phyloP scores from a whole-genome alignment of 164 flowering plant species.

The Macadamia tetraphylla region DNA sequence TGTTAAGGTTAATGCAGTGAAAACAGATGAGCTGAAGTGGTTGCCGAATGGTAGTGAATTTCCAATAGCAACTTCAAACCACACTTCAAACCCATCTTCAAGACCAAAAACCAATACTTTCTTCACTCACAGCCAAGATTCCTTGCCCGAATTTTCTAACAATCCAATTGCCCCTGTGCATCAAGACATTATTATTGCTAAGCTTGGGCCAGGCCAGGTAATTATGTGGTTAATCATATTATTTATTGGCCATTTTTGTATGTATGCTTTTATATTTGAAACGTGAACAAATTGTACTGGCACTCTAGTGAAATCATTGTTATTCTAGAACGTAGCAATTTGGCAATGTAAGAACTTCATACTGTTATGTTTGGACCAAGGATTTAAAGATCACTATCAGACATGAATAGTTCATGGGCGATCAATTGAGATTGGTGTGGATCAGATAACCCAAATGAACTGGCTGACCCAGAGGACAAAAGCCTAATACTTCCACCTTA shows the following conservation, averaged over 20 bases:
- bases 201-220: constrained; percentile 92
- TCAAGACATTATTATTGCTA: constrained; percentile 59
- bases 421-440: no score
- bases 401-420: no score
- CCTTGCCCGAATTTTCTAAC: constrained; percentile 56
- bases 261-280: background rate
- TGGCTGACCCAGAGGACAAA: no score
- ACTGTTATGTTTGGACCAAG: no score
- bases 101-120: constrained; percentile 68
- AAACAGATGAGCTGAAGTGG: constrained; percentile 71
- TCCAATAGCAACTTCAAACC: constrained; percentile 26
- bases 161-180: constrained; percentile 44
- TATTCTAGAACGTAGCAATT: background rate
- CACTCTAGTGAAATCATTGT: background rate
- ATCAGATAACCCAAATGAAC: no score
- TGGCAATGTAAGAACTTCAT: background rate
- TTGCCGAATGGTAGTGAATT: constrained; percentile 78
- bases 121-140: constrained; percentile 63
- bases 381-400: no score
- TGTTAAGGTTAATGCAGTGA: constrained; percentile 43
- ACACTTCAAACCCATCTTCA: constrained; percentile 25
- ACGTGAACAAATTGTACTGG: background rate
- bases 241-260: background rate
- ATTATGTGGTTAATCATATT: constrained; percentile 2
- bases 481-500: no score